These are phyloP conservation scores for Stagonosporopsis tanaceti DNA, from an alignment of 2,329 filamentous ascomycete genomes.

Conservation along the genomic window DNA sequence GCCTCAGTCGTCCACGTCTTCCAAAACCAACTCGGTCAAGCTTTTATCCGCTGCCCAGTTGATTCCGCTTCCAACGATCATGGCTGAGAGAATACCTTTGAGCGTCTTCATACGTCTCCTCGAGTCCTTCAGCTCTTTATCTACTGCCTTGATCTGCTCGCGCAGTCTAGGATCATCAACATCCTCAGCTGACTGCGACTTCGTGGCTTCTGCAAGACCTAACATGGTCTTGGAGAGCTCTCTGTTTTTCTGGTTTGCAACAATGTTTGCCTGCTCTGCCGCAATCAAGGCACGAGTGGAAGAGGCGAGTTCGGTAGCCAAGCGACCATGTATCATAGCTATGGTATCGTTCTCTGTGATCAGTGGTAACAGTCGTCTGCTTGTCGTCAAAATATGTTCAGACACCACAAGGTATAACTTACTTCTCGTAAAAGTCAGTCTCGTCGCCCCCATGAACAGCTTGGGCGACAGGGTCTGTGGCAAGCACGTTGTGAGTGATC, in stretches of 20 bases:
- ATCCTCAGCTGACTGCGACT: constrained; percentile 62
- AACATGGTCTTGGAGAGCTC: constrained; percentile 70
- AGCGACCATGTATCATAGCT: constrained; percentile 69
- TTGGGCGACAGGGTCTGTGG: constrained; percentile 77
- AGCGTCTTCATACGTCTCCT: constrained; percentile 75
- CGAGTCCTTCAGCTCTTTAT: constrained; percentile 67
- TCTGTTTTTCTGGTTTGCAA: constrained; percentile 67
- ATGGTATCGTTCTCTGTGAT: constrained; percentile 72
- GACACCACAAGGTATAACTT: constrained; percentile 28
- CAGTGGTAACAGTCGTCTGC: constrained; percentile 71
- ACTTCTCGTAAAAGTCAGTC: constrained; percentile 74
- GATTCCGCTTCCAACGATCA: constrained; percentile 81
- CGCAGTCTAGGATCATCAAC: constrained; percentile 62
- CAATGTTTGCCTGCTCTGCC: constrained; percentile 66
- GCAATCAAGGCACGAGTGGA: constrained; percentile 63
- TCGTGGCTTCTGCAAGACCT: constrained; percentile 66
- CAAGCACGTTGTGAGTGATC: constrained; percentile 72
- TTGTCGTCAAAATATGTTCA: constrained; percentile 17
- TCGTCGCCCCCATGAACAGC: constrained; percentile 75
- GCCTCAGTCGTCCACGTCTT: constrained; percentile 59
- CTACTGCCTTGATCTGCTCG: constrained; percentile 65
- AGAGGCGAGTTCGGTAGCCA: constrained; percentile 62
- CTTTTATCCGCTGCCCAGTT: constrained; percentile 78
- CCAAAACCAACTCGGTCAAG: constrained; percentile 75
- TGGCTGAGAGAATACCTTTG: constrained; percentile 79